Evolutionary conservation across 495 filamentous ascomycete genomes (phyloP), one percentile per base, ranked within the genome.

Genomic region (Oidiodendron maius): DNA sequence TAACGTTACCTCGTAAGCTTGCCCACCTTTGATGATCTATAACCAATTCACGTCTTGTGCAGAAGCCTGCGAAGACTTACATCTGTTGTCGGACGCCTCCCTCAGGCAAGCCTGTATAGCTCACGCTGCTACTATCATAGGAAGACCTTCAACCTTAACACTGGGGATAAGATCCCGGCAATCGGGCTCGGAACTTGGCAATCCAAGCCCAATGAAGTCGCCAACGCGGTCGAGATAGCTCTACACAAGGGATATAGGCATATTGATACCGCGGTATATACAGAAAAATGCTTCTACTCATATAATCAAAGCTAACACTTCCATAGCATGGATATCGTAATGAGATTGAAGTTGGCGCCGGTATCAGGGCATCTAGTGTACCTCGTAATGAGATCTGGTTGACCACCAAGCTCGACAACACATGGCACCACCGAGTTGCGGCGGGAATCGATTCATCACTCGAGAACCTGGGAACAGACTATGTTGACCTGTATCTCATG

Each of bases 111-210:
- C 36, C 20, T 38, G 15, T 56, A 50, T 36, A 56, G 53, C 53
- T 60, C 53, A 56, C 52, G 50, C 4, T 15, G 21, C n/a, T 24
- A 5, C 28, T 15, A 35, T 42, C 25, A 40, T 40, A 58, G 56
- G 37, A 56, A 60, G 39, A 56, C 51, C 17, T 83, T 82, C 65
- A 83, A 79, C 55, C 80, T 93, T 58, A 93, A 91, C 73, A 89
- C 76, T 38, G 87, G 86, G 44, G 74, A 72, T 35, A 71, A 79
- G 54, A 89, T 93, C 59, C 87, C 87, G 36, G 83, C 86, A 32
- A 51, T 91, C 12, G 87, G 85, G 4, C 71, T 91, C 13, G 84
- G 84, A 64, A 87, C 83, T 50, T 87, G 87, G 87, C 85, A 93
- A 65, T 79, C 82, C 5, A 72, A 63, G 0, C 74, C 83, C 3